These are phyloP conservation scores for Collybiopsis luxurians DNA, from an alignment of 768 basidiomycete species.

Conservation along the genomic window DNA sequence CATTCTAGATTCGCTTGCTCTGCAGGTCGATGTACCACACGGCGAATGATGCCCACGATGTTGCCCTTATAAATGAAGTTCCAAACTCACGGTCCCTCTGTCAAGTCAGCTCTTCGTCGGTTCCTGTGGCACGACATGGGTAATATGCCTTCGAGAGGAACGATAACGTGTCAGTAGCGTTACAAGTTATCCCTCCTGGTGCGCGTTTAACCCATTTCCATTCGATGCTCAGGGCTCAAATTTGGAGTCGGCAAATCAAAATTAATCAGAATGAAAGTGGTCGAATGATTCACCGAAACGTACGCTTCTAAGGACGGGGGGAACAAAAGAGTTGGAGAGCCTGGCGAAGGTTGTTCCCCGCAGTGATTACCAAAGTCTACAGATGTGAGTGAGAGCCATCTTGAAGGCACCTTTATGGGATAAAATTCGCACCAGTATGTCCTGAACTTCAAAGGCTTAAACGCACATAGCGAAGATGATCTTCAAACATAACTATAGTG, in stretches of 20 bases:
- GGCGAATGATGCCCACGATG: conserved; percentile 46
- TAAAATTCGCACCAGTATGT: conserved; percentile 34
- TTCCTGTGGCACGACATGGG: too few species aligned
- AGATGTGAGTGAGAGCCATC: not conserved
- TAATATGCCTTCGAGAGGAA: conserved; percentile 37
- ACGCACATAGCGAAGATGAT: conserved; percentile 31
- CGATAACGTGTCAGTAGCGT: conserved; percentile 39
- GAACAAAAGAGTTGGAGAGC: conserved; percentile 34
- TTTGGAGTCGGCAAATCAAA: conserved; percentile 24
- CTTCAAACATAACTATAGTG: conserved; percentile 30
- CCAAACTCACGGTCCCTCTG: too few species aligned
- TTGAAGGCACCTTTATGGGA: too few species aligned
- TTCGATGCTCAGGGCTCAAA: conserved; percentile 29
- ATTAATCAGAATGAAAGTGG: not conserved
- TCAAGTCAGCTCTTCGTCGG: too few species aligned
- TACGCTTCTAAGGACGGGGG: conserved; percentile 30
- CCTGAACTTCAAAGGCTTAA: conserved; percentile 34
- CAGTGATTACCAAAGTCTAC: conserved; percentile 11
- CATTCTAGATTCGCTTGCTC: conserved; percentile 41
- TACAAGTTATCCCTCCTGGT: conserved; percentile 28
- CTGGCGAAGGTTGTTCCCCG: conserved; percentile 5
- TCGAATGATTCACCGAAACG: too few species aligned
- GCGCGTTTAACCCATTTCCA: conserved; percentile 34
- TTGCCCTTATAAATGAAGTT: conserved; percentile 38
- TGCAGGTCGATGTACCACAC: conserved; percentile 44